A percentile compares a stretch with the other conserved stretches of the same genome.
phyloP scores from a whole-genome alignment of 2,329 filamentous ascomycete species.

The Dactylellina drechsleri region DNA sequence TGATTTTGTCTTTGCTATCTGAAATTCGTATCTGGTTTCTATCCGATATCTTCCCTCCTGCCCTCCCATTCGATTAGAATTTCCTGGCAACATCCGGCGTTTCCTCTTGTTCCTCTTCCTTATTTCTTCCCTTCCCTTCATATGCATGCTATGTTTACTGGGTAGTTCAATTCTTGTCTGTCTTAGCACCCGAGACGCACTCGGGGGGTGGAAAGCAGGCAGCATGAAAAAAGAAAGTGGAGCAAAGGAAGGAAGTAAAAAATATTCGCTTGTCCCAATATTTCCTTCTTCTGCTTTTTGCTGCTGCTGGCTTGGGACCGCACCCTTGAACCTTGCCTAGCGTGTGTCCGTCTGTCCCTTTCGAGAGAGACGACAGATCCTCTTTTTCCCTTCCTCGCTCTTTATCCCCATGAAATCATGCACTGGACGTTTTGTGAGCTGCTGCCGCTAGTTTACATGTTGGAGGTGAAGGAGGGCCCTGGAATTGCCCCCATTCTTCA shows the following conservation, averaged over 20 bases:
- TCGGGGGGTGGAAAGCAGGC: conserved; percentile 9
- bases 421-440: background rate
- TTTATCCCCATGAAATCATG: conserved; percentile 37
- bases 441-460: conserved; percentile 12
- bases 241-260: conserved; percentile 16
- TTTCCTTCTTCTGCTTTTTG: conserved; percentile 28
- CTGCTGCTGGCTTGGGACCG: conserved; percentile 13
- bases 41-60: background rate
- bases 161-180: conserved; percentile 43
- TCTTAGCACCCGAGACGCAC: conserved; percentile 53
- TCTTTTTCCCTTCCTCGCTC: conserved; percentile 1
- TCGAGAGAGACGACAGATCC: conserved; percentile 46
- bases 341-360: conserved; percentile 40
- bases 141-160: conserved; percentile 44
- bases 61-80: conserved; percentile 15
- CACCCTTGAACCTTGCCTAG: conserved; percentile 51
- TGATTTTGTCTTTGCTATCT: background rate
- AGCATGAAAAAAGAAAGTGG: conserved; percentile 37
- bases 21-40: background rate
- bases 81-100: conserved; percentile 32
- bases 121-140: conserved; percentile 17
- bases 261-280: conserved; percentile 53
- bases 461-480: background rate
- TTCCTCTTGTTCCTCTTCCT: conserved; percentile 27
- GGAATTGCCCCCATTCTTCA: conserved; percentile 2